Evolutionary conservation across 2,329 filamentous ascomycete genomes (phyloP).

Genomic region (Pestalotiopsis sp.): DNA sequence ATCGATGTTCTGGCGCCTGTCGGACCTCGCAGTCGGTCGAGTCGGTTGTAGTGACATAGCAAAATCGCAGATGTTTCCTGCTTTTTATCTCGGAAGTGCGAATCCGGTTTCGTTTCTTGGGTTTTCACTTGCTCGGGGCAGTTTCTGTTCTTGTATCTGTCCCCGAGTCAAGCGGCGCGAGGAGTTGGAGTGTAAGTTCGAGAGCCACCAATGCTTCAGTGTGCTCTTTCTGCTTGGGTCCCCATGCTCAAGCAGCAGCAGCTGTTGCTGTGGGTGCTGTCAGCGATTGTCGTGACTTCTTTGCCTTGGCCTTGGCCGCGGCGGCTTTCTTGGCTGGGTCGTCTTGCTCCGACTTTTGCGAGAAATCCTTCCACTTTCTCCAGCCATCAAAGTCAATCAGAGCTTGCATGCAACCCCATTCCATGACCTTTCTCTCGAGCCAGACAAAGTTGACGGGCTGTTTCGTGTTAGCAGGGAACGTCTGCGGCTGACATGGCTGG

Average conservation of each 20-base stretch:
- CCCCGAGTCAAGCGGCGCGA: not conserved
- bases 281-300: slow-evolving; percentile 46
- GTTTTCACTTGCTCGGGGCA: not conserved
- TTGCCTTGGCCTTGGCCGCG: slow-evolving; percentile 37
- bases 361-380: slow-evolving; percentile 94
- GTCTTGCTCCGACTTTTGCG: slow-evolving; percentile 46
- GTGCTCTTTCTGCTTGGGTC: not conserved
- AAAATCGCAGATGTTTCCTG: not conserved
- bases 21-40: not conserved
- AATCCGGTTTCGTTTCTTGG: not conserved
- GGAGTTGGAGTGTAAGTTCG: not conserved
- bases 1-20: not conserved
- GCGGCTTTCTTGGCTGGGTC: slow-evolving; percentile 45
- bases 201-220: not conserved
- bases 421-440: slow-evolving; percentile 96
- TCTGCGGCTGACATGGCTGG: not conserved
- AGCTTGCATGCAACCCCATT: slow-evolving; percentile 99
- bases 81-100: not conserved
- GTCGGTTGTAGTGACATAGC: slow-evolving; percentile 2
- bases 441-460: slow-evolving; percentile 97
- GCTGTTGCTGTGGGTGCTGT: slow-evolving; percentile 25
- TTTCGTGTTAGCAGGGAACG: slow-evolving; percentile 11
- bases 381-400: slow-evolving; percentile 98
- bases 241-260: slow-evolving; percentile 3
- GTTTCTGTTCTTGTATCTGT: not conserved